Evolutionary conservation across 805 yeast genomes (phyloP).

Genomic region (Wickerhamomyces hampshirensis): DNA sequence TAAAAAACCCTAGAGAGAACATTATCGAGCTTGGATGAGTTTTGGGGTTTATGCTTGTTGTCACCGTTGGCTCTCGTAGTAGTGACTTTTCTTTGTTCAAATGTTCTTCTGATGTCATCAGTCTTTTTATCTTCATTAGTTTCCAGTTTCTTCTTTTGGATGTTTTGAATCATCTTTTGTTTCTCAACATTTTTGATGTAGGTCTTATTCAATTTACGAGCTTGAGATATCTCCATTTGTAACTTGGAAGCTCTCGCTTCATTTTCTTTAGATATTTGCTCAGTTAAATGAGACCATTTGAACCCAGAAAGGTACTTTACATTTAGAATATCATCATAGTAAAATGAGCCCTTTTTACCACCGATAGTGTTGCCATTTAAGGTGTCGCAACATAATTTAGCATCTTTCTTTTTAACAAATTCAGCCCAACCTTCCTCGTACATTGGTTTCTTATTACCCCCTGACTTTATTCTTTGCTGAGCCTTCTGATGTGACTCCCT

Average conservation of each 20-base stretch:
- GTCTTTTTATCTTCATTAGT: slow-evolving; percentile 22
- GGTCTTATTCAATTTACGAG: slow-evolving; percentile 78
- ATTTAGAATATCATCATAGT: slow-evolving; percentile 91
- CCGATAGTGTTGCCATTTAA: slow-evolving; percentile 87
- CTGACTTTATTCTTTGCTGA: slow-evolving; percentile 67
- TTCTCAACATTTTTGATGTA: slow-evolving; percentile 81
- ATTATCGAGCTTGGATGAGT: slow-evolving; percentile 33
- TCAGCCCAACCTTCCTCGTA: slow-evolving; percentile 98
- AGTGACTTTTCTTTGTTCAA: slow-evolving; percentile 66
- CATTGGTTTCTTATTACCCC: slow-evolving; percentile 86
- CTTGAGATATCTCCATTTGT: slow-evolving; percentile 85
- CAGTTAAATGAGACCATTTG: slow-evolving; percentile 94
- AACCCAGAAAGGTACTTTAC: slow-evolving; percentile 85
- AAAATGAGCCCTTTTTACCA: slow-evolving; percentile 86
- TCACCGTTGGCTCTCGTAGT: slow-evolving; percentile 65
- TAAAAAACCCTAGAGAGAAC: slow-evolving; percentile 28
- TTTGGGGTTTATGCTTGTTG: slow-evolving; percentile 36
- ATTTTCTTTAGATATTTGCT: slow-evolving; percentile 85
- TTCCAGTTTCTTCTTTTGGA: slow-evolving; percentile 33
- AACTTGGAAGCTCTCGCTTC: slow-evolving; percentile 85
- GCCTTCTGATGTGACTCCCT: slow-evolving; percentile 73
- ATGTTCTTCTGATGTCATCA: slow-evolving; percentile 48
- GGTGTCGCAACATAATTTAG: slow-evolving; percentile 81
- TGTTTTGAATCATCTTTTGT: slow-evolving; percentile 73
- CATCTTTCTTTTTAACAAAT: slow-evolving; percentile 75